Evolutionary conservation across 176 grass and related monocot species (phyloP).

Genomic region (Paspalum notatum): DNA sequence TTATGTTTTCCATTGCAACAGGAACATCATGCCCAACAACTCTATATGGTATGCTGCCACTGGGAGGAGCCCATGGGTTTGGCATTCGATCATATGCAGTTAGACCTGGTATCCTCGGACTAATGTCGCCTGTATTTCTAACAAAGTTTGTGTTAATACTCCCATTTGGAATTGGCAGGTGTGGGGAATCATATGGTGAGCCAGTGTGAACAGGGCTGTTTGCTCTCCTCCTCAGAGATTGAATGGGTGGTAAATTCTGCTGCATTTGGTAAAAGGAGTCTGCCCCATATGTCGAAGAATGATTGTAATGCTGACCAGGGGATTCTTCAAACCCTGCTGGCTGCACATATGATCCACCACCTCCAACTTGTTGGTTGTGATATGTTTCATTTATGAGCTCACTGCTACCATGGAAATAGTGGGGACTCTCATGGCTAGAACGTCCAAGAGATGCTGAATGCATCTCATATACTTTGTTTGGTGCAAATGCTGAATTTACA

Average conservation of each 20-base stretch:
- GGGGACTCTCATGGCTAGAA: slow-evolving; percentile 59
- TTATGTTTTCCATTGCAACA: slow-evolving; percentile 44
- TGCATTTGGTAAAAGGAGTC: slow-evolving; percentile 81
- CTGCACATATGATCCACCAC: slow-evolving; percentile 43
- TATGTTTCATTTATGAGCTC: slow-evolving; percentile 61
- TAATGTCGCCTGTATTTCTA: slow-evolving; percentile 69
- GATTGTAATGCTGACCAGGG: slow-evolving; percentile 51
- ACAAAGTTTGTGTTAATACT: slow-evolving; percentile 52
- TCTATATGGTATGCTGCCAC: slow-evolving; percentile 56
- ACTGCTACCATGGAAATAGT: slow-evolving; percentile 47
- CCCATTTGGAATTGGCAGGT: slow-evolving; percentile 61
- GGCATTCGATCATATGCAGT: slow-evolving; percentile 57
- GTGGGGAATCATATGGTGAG: slow-evolving; percentile 58
- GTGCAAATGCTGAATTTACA: slow-evolving; percentile 59
- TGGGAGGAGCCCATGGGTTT: slow-evolving; percentile 47
- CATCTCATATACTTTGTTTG: slow-evolving; percentile 58
- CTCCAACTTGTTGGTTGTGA: slow-evolving; percentile 64
- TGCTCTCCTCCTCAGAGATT: slow-evolving; percentile 69
- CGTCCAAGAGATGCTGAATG: slow-evolving; percentile 55
- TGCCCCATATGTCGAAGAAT: slow-evolving; percentile 65
- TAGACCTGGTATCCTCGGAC: slow-evolving; percentile 56
- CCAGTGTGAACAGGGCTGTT: slow-evolving; percentile 50
- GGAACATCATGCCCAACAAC: slow-evolving; percentile 63
- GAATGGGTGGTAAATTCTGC: slow-evolving; percentile 70
- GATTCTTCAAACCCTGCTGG: slow-evolving; percentile 62